These are phyloP conservation scores for Lolium perenne DNA, from an alignment of 176 grass and related monocot genomes.

Conservation along the genomic window DNA sequence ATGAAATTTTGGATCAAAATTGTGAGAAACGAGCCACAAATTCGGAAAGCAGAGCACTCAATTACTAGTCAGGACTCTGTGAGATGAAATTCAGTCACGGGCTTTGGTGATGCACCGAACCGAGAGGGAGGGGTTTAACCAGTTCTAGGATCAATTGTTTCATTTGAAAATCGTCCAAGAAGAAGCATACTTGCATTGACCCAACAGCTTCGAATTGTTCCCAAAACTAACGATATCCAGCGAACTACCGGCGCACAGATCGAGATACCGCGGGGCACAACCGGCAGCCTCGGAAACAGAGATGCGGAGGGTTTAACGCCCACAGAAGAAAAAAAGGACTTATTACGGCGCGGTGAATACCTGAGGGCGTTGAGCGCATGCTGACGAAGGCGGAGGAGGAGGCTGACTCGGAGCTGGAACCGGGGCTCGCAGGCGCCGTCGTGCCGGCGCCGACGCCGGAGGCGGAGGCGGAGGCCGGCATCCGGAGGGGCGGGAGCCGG, in stretches of 20 bases:
- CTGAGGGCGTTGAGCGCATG: constrained; percentile 79
- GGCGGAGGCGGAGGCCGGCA: constrained; percentile 38
- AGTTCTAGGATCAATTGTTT: neutral
- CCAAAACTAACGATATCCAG: neutral
- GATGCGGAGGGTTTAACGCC: constrained; percentile 29
- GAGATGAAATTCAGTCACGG: constrained; percentile 31
- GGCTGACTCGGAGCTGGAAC: constrained; percentile 58
- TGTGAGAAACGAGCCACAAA: neutral
- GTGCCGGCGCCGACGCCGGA: constrained; percentile 19
- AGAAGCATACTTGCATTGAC: neutral
- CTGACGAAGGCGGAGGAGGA: constrained; percentile 93
- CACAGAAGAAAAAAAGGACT: neutral
- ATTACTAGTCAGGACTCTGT: too few species aligned
- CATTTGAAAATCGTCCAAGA: neutral
- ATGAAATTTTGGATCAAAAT: constrained; percentile 11
- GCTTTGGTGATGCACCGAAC: neutral
- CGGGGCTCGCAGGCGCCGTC: constrained; percentile 37
- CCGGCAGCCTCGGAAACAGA: constrained; percentile 27
- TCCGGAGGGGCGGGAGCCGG: constrained; percentile 63
- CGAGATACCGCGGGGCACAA: constrained; percentile 36
- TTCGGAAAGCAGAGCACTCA: neutral
- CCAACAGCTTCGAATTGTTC: constrained; percentile 8
- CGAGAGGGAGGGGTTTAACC: constrained; percentile 36
- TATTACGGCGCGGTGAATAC: constrained; percentile 44
- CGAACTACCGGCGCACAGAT: constrained; percentile 41